Percentiles rank a stretch among this genome's conserved stretches.
Conservation (phyloP, 1,284 basidiomycete genomes). For the Fomitopsis schrenkii region DNA sequence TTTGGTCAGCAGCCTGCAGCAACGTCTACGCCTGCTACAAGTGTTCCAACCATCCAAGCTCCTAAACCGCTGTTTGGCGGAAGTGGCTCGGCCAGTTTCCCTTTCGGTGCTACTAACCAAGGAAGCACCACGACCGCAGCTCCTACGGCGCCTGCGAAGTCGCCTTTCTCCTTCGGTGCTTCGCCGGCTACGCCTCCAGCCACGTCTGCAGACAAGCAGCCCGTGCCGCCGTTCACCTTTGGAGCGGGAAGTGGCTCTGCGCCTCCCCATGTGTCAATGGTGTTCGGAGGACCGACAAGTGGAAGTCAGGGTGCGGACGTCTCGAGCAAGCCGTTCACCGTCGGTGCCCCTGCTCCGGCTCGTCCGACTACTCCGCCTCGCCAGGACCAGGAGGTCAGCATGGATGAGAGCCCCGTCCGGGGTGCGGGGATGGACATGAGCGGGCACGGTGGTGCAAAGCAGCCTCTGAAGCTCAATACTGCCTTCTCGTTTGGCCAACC, state of each 20-base stretch:
- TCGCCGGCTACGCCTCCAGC: conserved; percentile 17
- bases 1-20: conserved; percentile 12
- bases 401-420: conserved; percentile 35
- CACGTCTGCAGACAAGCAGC: conserved; percentile 18
- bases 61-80: conserved; percentile 26
- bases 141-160: conserved; percentile 18
- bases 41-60: conserved; percentile 16
- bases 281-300: conserved; percentile 14
- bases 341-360: conserved; percentile 15
- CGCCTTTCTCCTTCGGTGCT: conserved; percentile 22
- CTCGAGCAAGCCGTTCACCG: conserved; percentile 22
- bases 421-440: conserved; percentile 25
- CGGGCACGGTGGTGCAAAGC: conserved; percentile 9
- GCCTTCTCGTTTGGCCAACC: conserved; percentile 17
- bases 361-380: conserved; percentile 25
- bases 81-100: conserved; percentile 16
- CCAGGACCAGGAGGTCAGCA: conserved; percentile 27
- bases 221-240: conserved; percentile 15
- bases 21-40: conserved; percentile 10
- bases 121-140: conserved; percentile 2
- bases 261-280: conserved; percentile 7
- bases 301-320: conserved; percentile 17
- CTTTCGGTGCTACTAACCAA: conserved; percentile 16
- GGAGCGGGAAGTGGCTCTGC: conserved; percentile 11
- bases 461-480: conserved; percentile 14